Conservation (phyloP, 371 early-diverging fungal genomes). For the Zancudomyces culisetae region DNA sequence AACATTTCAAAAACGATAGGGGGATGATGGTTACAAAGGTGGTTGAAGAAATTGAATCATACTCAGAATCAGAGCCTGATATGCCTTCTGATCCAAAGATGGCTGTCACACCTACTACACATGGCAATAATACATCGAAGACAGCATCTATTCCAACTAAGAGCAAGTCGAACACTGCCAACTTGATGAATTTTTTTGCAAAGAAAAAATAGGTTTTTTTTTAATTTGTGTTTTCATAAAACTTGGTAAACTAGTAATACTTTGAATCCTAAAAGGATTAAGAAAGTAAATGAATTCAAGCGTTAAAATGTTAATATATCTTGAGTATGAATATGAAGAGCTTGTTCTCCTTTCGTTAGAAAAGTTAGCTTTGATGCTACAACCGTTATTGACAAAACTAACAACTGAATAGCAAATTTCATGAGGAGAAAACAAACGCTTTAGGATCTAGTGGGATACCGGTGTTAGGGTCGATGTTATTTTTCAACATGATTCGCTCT, state of each 20-base stretch:
- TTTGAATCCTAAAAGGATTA: too few relatives aligned
- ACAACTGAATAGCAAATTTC: too few relatives aligned
- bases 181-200: conserved; percentile 20
- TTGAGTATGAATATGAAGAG: neutral
- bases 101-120: too few relatives aligned
- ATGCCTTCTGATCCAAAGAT: too few relatives aligned
- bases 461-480: conserved; percentile 59
- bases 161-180: conserved; percentile 7
- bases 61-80: conserved; percentile 19
- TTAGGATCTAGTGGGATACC: conserved; percentile 63
- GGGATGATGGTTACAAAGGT: conserved; percentile 22
- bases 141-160: conserved; percentile 3
- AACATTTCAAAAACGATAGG: conserved; percentile 21
- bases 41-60: conserved; percentile 21
- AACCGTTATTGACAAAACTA: too few relatives aligned
- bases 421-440: conserved; percentile 36
- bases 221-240: too few relatives aligned
- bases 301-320: neutral
- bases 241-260: too few relatives aligned
- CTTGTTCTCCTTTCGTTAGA: neutral
- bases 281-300: neutral
- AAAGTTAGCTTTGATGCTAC: neutral
- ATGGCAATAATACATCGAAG: too few relatives aligned
- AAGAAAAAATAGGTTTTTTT: too few relatives aligned
- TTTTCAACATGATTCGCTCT: conserved; percentile 41